Conservation (phyloP, 2,329 filamentous ascomycete species). For the Coccinonectria pachysandricola region DNA sequence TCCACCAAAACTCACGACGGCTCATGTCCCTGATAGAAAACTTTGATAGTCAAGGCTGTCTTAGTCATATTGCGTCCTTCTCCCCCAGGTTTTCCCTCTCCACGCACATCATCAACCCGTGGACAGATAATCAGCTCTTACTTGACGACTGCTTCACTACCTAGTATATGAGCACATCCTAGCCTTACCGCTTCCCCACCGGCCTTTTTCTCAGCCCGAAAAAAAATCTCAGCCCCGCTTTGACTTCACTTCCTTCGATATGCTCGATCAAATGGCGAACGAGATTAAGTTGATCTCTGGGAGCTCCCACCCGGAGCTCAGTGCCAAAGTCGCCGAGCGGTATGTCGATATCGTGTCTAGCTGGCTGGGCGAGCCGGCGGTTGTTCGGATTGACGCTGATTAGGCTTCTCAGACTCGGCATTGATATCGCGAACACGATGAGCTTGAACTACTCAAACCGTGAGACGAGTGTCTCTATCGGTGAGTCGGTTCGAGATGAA, state of each 20-base stretch:
- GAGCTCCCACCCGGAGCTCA: conserved; percentile 38
- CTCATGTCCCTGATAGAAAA: conserved; percentile 15
- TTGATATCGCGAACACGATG: conserved; percentile 69
- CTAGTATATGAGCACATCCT: no score
- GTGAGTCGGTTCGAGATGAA: conserved; percentile 92
- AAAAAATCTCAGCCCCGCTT: conserved; percentile 19
- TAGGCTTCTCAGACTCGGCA: conserved; percentile 51
- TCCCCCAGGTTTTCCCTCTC: background rate
- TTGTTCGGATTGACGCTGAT: conserved; percentile 13
- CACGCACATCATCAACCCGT: no score
- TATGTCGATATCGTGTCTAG: conserved; percentile 18
- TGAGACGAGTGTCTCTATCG: conserved; percentile 84
- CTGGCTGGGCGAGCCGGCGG: conserved; percentile 1
- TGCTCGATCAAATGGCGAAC: conserved; percentile 39
- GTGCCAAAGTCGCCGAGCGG: conserved; percentile 34
- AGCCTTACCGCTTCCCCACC: no score
- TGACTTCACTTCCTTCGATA: conserved; percentile 17
- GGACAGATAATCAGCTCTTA: no score
- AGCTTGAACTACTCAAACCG: conserved; percentile 80
- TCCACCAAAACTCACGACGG: no score
- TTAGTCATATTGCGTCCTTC: conserved; percentile 9
- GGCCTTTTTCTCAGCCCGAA: conserved; percentile 14
- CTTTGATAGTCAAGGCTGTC: conserved; percentile 11
- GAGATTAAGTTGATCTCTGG: conserved; percentile 43
- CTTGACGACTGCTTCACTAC: no score